Base-by-base conservation (phyloP, 305 asterid genomes). In the Plantago coronopus region DNA sequence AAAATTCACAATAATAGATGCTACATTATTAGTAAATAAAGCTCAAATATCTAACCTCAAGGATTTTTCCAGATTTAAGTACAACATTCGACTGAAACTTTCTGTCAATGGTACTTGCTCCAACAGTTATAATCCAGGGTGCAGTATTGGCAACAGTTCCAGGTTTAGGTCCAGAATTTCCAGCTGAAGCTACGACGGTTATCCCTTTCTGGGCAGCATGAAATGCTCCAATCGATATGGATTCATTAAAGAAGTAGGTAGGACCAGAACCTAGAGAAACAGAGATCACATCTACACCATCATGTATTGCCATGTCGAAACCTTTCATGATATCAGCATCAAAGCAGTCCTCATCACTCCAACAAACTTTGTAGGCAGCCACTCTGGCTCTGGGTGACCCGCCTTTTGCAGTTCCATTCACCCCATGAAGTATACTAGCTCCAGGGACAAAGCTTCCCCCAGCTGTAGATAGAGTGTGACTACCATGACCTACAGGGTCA, bases 381-480 rank as follows among this genome's bases (percentile, higher is more conserved):
- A 74, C 90, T 12, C 94, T 72, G 8, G 95, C 80, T 29, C 29
- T 48, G 0, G 95, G 95, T 0, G 94, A 80, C 17, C 95, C 95
- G 0, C 95, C 95, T 64, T 80, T 87, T 1, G 86, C 88, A 0
- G 94, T 87, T 14, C 95, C 95, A 5, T 75, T 77, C 4, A 72
- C 93, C 20, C 63, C 20, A 0, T 88, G 90, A 17, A 78, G 74
- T 3, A 84, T 74, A 12, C 63, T 80, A 0, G 85, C 90, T 13
- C 83, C 78, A 0, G 74, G 61, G 67, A 84, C 90, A 27, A 80
- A 70, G 79, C 68, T 75, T 0, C 95, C 95, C 11, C 63, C 90
- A 8, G 93, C 90, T 0, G 90, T 87, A 11, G 95, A 87, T 20
- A 87, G 76, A 0, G 95, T 87, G 76, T 87, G 95, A 18, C 79